Base-by-base conservation (phyloP, 1,284 basidiomycete genomes). In the Anthracocystis walkeri region DNA sequence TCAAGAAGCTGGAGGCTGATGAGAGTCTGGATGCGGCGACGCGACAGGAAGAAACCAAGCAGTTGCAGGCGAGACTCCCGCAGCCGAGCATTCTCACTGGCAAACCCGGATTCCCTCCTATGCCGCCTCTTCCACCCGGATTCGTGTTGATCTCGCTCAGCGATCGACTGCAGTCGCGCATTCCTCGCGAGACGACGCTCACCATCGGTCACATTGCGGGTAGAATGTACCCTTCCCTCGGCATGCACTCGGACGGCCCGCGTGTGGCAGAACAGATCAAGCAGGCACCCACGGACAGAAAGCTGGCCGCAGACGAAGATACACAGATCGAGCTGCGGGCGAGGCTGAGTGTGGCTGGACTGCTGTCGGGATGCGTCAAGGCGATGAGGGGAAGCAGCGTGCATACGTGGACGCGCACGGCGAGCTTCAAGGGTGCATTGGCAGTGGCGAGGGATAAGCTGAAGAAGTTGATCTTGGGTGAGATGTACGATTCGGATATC, bases 341-440 rank as follows among this genome's bases (percentile, higher is more conserved):
- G 11, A 20, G 74, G 6, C 40, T 76, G 53, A 72, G 68, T 51
- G 48, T 64, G 6, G 74, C 68, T 0, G 74, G 74, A 2, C 50
- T 76, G 46, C 49, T 76, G 55, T 51, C 52, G 5, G 74, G 74
- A 33, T 76, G 68, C 41, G 74, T 76, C 35, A 76, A 76, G 54
- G 60, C 74, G 46, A 76, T 76, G 74, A n/a, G 52, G 3, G 57
- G 48, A 11, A 48, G 46, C 12, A 64, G 46, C 4, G 23, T 65
- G 20, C 58, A 59, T 29, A 25, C 68, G 14, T 64, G 53, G 58
- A 61, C 49, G 25, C 61, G 74, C 8, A 54, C 51, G 31, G 57
- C 54, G 21, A 57, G 52, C 35, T 62, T 76, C 44, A 71, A 60
- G 27, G 68, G 46, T 0, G 40, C 48, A 5, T 23, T 67, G n/a